Evolutionary conservation across 805 yeast species (phyloP).

Genomic region (Barnettozyma californica): DNA sequence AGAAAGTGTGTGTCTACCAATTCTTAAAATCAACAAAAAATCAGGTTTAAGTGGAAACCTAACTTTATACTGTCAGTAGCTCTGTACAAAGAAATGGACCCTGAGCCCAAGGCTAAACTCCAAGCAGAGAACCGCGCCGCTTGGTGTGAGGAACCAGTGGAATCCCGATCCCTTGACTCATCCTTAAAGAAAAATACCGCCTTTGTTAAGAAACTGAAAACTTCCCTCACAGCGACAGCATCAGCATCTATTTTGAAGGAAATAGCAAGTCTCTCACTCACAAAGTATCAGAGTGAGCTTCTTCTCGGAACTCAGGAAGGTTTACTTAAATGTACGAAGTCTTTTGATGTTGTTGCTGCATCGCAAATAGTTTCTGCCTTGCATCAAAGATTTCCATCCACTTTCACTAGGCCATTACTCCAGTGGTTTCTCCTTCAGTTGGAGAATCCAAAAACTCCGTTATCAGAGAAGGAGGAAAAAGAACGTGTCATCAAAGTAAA

Average conservation of each 20-base stretch:
- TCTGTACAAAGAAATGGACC: slow-evolving; percentile 3
- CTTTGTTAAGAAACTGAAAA: slow-evolving; percentile 64
- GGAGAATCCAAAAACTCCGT: slow-evolving; percentile 29
- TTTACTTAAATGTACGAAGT: slow-evolving; percentile 42
- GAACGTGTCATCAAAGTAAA: slow-evolving; percentile 39
- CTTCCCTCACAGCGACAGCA: slow-evolving; percentile 50
- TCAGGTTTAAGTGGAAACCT: background rate
- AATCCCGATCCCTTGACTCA: slow-evolving; percentile 45
- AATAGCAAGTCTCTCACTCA: slow-evolving; percentile 55
- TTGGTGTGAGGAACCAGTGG: slow-evolving; percentile 17
- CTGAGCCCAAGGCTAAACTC: slow-evolving; percentile 10
- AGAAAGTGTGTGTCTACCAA: background rate
- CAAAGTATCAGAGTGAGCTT: slow-evolving; percentile 71
- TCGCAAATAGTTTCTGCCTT: slow-evolving; percentile 64
- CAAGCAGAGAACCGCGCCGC: slow-evolving; percentile 14
- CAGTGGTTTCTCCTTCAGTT: slow-evolving; percentile 38
- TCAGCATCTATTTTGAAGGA: slow-evolving; percentile 49
- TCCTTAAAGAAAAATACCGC: slow-evolving; percentile 80
- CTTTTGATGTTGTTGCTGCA: slow-evolving; percentile 56
- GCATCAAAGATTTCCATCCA: slow-evolving; percentile 63
- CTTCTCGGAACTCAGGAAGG: slow-evolving; percentile 60
- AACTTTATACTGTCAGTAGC: background rate
- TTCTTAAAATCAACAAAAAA: background rate
- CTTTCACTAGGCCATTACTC: slow-evolving; percentile 48
- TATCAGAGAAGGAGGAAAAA: slow-evolving; percentile 39